These are phyloP conservation scores for Voacanga thouarsii DNA, from an alignment of 257 asterid species.

Conservation along the genomic window DNA sequence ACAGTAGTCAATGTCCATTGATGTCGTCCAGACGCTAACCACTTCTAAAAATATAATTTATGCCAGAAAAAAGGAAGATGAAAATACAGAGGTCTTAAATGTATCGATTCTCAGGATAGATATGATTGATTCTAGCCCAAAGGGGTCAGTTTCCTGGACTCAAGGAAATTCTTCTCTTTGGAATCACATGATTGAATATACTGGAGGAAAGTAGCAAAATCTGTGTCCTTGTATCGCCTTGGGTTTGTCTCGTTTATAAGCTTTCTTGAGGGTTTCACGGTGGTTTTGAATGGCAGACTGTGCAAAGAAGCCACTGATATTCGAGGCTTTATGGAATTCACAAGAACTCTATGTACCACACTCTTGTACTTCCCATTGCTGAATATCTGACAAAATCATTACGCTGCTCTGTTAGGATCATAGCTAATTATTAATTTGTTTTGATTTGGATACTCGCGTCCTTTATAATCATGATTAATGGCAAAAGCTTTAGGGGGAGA, in stretches of 20 bases:
- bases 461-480: background rate
- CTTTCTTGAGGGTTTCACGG: conserved; percentile 49
- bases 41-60: conserved; percentile 19
- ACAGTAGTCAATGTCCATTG: conserved; percentile 22
- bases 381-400: conserved; percentile 48
- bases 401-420: background rate
- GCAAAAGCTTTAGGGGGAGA: background rate
- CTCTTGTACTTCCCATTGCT: conserved; percentile 92
- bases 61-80: conserved; percentile 29
- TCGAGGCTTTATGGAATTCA: conserved; percentile 45
- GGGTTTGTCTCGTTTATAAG: conserved; percentile 53
- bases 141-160: conserved; percentile 50
- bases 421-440: background rate
- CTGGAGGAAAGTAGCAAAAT: conserved; percentile 51
- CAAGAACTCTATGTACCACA: conserved; percentile 70
- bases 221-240: conserved; percentile 66
- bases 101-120: background rate
- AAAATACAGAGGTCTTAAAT: conserved; percentile 21
- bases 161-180: conserved; percentile 57
- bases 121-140: background rate
- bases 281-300: conserved; percentile 57
- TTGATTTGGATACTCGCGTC: background rate
- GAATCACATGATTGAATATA: conserved; percentile 53
- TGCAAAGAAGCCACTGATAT: conserved; percentile 79
- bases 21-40: conserved; percentile 26